A percentile compares a stretch with the other conserved stretches of the same genome.
Evolutionary conservation across 208 protist genomes (phyloP).

Genomic region (Herpetomonas muscarum): DNA sequence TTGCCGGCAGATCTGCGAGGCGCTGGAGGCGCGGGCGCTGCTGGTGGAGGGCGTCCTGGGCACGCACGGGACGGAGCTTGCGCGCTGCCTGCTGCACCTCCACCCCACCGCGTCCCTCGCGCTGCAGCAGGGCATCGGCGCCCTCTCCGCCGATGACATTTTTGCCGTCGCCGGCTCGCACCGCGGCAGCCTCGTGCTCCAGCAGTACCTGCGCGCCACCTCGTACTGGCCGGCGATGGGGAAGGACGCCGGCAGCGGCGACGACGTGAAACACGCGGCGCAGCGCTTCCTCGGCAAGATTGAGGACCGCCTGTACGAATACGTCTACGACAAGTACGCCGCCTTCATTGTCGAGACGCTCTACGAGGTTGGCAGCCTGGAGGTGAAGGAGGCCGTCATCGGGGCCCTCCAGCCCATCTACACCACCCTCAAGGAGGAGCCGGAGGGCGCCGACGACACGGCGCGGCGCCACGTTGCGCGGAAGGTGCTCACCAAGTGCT

Average conservation of each 20-base stretch:
- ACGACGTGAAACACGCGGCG: constrained; percentile 11
- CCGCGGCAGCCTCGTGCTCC: constrained; percentile 71
- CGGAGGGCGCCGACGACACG: background rate
- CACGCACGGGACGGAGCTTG: constrained; percentile 59
- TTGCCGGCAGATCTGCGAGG: constrained; percentile 6
- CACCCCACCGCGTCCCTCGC: constrained; percentile 43
- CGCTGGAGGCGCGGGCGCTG: constrained; percentile 42
- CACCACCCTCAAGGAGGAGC: constrained; percentile 24
- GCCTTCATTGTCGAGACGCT: constrained; percentile 74
- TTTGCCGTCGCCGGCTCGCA: constrained; percentile 28
- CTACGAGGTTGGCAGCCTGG: constrained; percentile 57
- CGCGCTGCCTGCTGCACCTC: constrained; percentile 70
- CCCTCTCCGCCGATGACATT: constrained; percentile 59
- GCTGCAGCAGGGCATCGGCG: constrained; percentile 67
- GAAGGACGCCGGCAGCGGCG: constrained; percentile 1
- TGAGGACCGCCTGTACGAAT: constrained; percentile 25
- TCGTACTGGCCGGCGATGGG: constrained; percentile 14
- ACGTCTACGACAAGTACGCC: constrained; percentile 61
- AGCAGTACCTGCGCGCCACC: constrained; percentile 68
- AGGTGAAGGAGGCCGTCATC: constrained; percentile 77
- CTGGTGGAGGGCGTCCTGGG: constrained; percentile 51
- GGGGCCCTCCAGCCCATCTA: constrained; percentile 69
- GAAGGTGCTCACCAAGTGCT: constrained; percentile 86
- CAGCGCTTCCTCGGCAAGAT: constrained; percentile 61
- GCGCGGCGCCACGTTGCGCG: constrained; percentile 52